These are phyloP conservation scores for Desmodesmus armatus DNA, from an alignment of 139 green algal species.

Conservation along the genomic window DNA sequence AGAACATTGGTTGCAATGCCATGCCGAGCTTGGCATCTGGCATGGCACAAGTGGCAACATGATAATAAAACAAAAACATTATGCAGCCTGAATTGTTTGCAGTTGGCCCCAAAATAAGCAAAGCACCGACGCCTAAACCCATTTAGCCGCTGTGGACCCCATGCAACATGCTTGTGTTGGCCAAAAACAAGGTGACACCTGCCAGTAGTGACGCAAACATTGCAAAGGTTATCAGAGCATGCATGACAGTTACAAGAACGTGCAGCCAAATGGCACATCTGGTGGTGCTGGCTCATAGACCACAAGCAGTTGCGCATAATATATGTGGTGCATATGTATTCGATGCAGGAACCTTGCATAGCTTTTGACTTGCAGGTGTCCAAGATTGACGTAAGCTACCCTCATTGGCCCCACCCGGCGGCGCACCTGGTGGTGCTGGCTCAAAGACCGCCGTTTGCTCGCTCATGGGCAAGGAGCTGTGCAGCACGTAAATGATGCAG, in stretches of 20 bases:
- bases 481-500: constrained; percentile 35
- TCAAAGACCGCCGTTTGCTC: constrained; percentile 62
- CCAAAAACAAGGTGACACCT: too few relatives aligned
- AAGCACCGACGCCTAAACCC: too few relatives aligned
- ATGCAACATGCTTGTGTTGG: too few relatives aligned
- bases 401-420: too few relatives aligned
- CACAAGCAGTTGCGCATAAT: neutral
- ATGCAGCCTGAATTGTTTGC: neutral
- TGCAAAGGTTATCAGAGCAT: too few relatives aligned
- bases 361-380: neutral
- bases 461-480: constrained; percentile 47
- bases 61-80: neutral
- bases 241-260: too few relatives aligned
- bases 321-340: neutral
- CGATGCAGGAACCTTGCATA: neutral
- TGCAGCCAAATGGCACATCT: neutral
- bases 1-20: too few relatives aligned
- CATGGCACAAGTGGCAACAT: too few relatives aligned
- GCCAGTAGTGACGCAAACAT: too few relatives aligned
- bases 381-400: neutral
- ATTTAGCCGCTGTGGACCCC: too few relatives aligned
- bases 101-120: too few relatives aligned
- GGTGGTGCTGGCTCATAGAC: neutral
- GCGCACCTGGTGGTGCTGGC: constrained; percentile 37
- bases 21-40: too few relatives aligned